Percentiles rank a stretch among this genome's conserved stretches.
These are phyloP conservation scores for Trichoderma breve DNA, from an alignment of 2,329 filamentous ascomycete species.

Conservation along the genomic window DNA sequence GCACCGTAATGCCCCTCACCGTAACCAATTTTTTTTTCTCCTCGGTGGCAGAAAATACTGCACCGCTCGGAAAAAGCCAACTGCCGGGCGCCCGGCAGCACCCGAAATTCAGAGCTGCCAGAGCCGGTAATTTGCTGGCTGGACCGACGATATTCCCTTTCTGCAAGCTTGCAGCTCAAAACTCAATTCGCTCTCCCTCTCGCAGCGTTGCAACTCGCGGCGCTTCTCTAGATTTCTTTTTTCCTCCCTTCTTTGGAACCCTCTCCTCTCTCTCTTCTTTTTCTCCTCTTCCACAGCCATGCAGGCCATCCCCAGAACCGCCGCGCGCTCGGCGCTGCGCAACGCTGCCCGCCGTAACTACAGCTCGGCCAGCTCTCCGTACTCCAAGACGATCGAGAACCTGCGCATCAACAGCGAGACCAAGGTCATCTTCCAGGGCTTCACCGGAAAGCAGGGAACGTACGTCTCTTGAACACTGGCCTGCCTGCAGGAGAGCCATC, in stretches of 20 bases:
- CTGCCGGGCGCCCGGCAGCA: constrained; percentile 26
- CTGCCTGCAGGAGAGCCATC: not conserved
- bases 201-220: constrained; percentile 25
- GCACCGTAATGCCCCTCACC: constrained; percentile 7
- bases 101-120: constrained; percentile 22
- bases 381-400: constrained; percentile 74
- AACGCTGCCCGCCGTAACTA: constrained; percentile 67
- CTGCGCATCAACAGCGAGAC: constrained; percentile 90
- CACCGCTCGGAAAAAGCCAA: constrained; percentile 27
- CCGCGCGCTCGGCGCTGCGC: constrained; percentile 67
- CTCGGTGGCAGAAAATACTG: not conserved
- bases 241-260: constrained; percentile 3
- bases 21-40: not conserved
- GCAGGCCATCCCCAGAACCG: constrained; percentile 76
- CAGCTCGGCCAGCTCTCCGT: constrained; percentile 67
- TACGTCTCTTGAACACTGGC: constrained; percentile 51
- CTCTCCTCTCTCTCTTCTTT: constrained; percentile 17
- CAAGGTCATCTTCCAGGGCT: constrained; percentile 95
- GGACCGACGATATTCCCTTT: constrained; percentile 20
- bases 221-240: constrained; percentile 5
- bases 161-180: constrained; percentile 20
- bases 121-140: constrained; percentile 14
- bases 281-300: constrained; percentile 46
- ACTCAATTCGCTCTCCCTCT: constrained; percentile 23
- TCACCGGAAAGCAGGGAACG: constrained; percentile 96